Evolutionary conservation across 495 filamentous ascomycete genomes (phyloP), one percentile per base, ranked within the genome.

Genomic region (Letharia lupina): DNA sequence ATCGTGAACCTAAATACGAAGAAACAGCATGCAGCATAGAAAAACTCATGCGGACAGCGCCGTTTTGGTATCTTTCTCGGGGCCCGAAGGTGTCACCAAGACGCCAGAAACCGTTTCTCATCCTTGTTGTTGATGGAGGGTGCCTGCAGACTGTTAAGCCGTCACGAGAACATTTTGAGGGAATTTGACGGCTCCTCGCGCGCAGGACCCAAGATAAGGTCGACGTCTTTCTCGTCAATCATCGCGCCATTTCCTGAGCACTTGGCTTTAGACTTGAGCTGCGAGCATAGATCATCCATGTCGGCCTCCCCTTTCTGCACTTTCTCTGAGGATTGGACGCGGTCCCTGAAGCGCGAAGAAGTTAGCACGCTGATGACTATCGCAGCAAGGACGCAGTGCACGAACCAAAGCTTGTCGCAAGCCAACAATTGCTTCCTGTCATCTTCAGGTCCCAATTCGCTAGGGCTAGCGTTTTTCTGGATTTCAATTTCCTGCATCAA

Each of bases 231-330:
- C 77, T 96, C 84, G 69, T 91, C 88, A 60, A 98, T 89, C 33
- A 97, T 91, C n/a, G 93, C 89, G 39, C 94, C 93, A 37, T 82
- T 85, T 72, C 95, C 94, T 2, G 91, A 95, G 73, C 95, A 99
- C 73, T 93, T 93, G 57, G 95, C 95, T 78, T 99, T 99, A 71
- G 89, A 88, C 65, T 92, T 88, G n/a, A 99, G 83, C 68, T 99
- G 92, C 9, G 88, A 86, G 77, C 95, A 99, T 16, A 99, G 82
- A 63, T 85, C 83, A 73, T 99, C 95, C 69, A 99, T 88, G 70
- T 99, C 94, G 67, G 96, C 85, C 68, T 93, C 90, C 70, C 91
- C 93, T 59, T 83, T 87, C 70, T 89, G 88, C 72, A 94, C 94
- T 72, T 87, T 91, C 60, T 91, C 88, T 75, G 92, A 94, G 35